phyloP scores from a whole-genome alignment of 306 rosid genomes.

The Inga laurina region DNA sequence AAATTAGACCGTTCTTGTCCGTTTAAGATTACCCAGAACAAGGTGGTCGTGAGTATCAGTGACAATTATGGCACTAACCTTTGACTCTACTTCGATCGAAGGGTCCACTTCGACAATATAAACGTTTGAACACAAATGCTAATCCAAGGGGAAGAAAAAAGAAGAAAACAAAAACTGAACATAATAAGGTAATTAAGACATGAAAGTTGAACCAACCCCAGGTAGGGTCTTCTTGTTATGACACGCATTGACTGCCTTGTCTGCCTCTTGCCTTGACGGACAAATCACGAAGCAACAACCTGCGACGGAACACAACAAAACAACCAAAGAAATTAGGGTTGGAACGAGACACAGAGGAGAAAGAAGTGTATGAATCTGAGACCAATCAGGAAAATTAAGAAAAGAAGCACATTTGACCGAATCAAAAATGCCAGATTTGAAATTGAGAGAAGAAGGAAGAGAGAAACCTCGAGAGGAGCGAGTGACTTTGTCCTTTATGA shows the following conservation, averaged over 20 bases:
- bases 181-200: neutral
- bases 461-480: constrained; percentile 85
- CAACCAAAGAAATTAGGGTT: constrained; percentile 46
- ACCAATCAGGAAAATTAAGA: constrained; percentile 10
- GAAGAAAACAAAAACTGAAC: neutral
- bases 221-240: constrained; percentile 89
- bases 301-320: constrained; percentile 26
- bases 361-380: neutral
- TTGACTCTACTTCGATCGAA: constrained; percentile 19
- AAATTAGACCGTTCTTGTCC: constrained; percentile 31
- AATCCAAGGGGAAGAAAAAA: neutral
- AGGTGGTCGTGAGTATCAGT: constrained; percentile 26
- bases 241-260: constrained; percentile 95
- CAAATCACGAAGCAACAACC: constrained; percentile 95
- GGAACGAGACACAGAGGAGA: neutral
- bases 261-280: constrained; percentile 94
- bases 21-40: constrained; percentile 27
- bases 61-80: constrained; percentile 9
- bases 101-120: constrained; percentile 13
- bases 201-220: constrained; percentile 60
- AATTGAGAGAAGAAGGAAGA: neutral
- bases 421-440: constrained; percentile 27
- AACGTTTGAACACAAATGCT: neutral
- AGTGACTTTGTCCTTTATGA: constrained; percentile 93
- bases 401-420: constrained; percentile 6